Evolutionary conservation across 352 stramenopile species (phyloP), one percentile per base, ranked within the genome.

Genomic region (Phytophthora brassicae): DNA sequence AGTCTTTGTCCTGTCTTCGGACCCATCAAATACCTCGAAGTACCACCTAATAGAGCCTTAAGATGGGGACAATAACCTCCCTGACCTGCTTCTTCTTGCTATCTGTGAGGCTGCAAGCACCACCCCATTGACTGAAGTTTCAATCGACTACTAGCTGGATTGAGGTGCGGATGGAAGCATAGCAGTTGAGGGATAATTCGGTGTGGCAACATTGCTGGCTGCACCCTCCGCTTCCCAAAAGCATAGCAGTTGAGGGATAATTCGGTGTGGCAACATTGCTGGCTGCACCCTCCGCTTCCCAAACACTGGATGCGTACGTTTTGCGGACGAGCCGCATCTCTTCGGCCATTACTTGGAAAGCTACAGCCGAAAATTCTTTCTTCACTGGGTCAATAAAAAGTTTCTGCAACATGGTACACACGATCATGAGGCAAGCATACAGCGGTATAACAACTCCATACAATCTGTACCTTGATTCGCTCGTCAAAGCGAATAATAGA

Each of bases 321-420:
- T 80, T 88, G 33, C 82, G 73, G 6, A 92, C 81, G 4, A 64
- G 50, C 23, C 67, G 61, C 45, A 92, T 78, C 49, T 94, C 83
- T 13, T 89, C 75, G 0, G 70, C 60, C 28, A 94, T 67, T 8
- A 90, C 72, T 26, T 74, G 71, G 20, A 70, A 57, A 1, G 86
- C 81, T 26, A 92, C 75, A 0, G 67, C 71, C 4, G 79, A 83
- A 49, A 92, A 90, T 33, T 95, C 84, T 47, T 93, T 93, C 56
- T 89, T 90, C 9, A 92, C 71, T 2, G 82, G 79, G 26, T 93
- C 84, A 23, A 95, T 85, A 45, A 95, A 77, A 20, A 92, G 69
- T 90, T 95, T 95, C 84, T 92, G 60, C 20, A 43, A 8, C 6
- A 29, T 23, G 47, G 22, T 17, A 41, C 11, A 28, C 35, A 35